Evolutionary conservation across 192 early-diverging fungal genomes (phyloP), one percentile per base, ranked within the genome.

Genomic region (Kickxella alabastrina): DNA sequence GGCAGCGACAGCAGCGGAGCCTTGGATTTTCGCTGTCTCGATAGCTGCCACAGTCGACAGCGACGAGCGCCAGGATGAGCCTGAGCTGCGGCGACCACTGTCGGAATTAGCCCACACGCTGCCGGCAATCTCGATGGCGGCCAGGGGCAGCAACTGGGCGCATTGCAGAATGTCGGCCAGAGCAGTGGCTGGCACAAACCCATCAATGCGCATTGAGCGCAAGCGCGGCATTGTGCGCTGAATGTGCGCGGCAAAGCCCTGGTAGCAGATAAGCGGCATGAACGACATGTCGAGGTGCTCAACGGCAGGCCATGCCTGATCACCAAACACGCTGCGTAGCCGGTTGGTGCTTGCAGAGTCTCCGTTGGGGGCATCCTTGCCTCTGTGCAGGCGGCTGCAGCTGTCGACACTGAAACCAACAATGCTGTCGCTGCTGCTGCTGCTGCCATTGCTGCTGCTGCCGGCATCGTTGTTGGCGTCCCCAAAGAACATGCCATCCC

Each of bases 181-280:
- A 12, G 62, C 54, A 14, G 62, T 57, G 27, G 62, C 62, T 4
- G 62, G 62, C 29, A 64, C 54, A 42, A 57, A 64, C 17, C 62
- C 62, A 43, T 49, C 49, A 37, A 64, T 56, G 34, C 62, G 62
- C 54, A 64, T 41, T 25, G 62, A 50, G 54, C 54, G 54, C 40
- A 64, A 43, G 21, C 49, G 48, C n/a, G 62, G 62, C 62, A 64
- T 56, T 1, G 53, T 57, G 36, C 49, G 54, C 42, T 24, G 48
- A n/a, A 64, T 41, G 27, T 57, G 62, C 6, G 47, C 54, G 6
- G 43, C 53, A 32, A 64, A 43, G 43, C 62, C 62, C 43, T 64
- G 62, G 54, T 64, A 64, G 54, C 54, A 64, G 53, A 64, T 57
- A 47, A 64, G 54, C 62, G 62, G 62, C 62, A 64, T 64, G 23